Percentiles rank a stretch among this genome's conserved stretches.
Evolutionary conservation across 805 yeast species (phyloP).

Genomic region (Allodekkera sacchari): DNA sequence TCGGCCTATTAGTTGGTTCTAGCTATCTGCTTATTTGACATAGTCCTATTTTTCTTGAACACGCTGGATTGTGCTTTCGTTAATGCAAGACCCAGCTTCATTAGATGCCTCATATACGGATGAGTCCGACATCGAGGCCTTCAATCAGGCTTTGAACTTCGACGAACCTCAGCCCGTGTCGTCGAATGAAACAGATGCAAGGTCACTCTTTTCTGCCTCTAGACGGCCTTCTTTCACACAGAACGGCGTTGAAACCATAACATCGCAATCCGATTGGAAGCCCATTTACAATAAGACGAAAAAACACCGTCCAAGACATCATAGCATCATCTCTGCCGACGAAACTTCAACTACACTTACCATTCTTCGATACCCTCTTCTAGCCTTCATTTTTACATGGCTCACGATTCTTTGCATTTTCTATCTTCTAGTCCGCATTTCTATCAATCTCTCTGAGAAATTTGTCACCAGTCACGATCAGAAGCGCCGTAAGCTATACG

Average conservation of each 20-base stretch:
- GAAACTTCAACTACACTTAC: conserved; percentile 28
- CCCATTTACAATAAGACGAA: conserved; percentile 29
- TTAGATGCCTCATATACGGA: conserved; percentile 18
- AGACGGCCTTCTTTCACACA: too few species aligned
- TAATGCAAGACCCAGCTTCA: conserved; percentile 10
- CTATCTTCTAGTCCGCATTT: conserved; percentile 46
- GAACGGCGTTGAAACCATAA: conserved; percentile 16
- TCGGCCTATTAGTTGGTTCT: too few species aligned
- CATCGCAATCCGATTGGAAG: conserved; percentile 39
- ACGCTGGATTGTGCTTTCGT: conserved; percentile 1
- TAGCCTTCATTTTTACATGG: conserved; percentile 48
- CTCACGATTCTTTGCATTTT: conserved; percentile 36
- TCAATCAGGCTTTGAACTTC: conserved; percentile 28
- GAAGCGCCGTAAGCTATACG: conserved; percentile 39
- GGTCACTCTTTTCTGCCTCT: neutral
- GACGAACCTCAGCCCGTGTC: conserved; percentile 17
- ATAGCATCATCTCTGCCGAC: conserved; percentile 5
- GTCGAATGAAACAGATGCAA: conserved; percentile 2
- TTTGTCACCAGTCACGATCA: conserved; percentile 51
- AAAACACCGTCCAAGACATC: conserved; percentile 10
- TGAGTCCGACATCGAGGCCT: conserved; percentile 26
- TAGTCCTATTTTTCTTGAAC: conserved; percentile 2
- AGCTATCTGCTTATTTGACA: too few species aligned
- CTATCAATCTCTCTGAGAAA: conserved; percentile 57
- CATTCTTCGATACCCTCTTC: conserved; percentile 58